These are phyloP conservation scores for Bidens hawaiensis DNA, from an alignment of 140 eudicot genomes.

Conservation along the genomic window DNA sequence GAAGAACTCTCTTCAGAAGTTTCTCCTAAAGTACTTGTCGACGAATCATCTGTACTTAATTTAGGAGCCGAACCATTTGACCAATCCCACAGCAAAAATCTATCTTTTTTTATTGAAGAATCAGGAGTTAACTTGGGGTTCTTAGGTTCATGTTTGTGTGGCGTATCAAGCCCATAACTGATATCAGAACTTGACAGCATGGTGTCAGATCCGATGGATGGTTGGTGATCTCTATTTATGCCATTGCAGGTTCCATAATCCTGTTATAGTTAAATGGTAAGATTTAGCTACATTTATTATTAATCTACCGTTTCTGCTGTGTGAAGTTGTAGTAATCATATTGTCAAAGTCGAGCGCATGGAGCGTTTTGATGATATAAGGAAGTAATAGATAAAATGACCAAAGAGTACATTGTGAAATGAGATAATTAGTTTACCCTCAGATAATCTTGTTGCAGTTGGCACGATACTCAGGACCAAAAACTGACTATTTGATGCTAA, in stretches of 20 bases:
- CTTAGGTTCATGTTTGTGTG: slow-evolving; percentile 34
- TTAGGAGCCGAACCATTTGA: slow-evolving; percentile 51
- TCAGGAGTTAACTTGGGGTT: slow-evolving; percentile 18
- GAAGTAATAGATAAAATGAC: neutral
- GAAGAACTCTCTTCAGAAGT: slow-evolving; percentile 41
- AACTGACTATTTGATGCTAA: neutral
- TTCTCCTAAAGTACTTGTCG: slow-evolving; percentile 50
- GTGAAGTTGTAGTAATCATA: neutral
- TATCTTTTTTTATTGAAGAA: slow-evolving; percentile 31
- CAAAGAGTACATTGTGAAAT: too few species aligned
- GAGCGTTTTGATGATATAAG: too few species aligned
- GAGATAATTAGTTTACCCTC: neutral
- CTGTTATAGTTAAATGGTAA: neutral
- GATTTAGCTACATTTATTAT: neutral
- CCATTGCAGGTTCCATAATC: slow-evolving; percentile 12
- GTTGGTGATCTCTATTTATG: slow-evolving; percentile 27
- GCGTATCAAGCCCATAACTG: slow-evolving; percentile 54
- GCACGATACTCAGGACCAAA: neutral
- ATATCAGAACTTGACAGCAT: slow-evolving; percentile 67
- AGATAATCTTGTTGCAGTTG: neutral
- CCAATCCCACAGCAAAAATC: slow-evolving; percentile 55
- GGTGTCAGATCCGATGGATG: slow-evolving; percentile 69
- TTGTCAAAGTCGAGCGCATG: too few species aligned
- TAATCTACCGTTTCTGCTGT: neutral
- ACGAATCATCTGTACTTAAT: slow-evolving; percentile 51